Percentiles rank a stretch among this genome's conserved stretches.
phyloP scores from a whole-genome alignment of 257 asterid species.

The Linaria vulgaris region DNA sequence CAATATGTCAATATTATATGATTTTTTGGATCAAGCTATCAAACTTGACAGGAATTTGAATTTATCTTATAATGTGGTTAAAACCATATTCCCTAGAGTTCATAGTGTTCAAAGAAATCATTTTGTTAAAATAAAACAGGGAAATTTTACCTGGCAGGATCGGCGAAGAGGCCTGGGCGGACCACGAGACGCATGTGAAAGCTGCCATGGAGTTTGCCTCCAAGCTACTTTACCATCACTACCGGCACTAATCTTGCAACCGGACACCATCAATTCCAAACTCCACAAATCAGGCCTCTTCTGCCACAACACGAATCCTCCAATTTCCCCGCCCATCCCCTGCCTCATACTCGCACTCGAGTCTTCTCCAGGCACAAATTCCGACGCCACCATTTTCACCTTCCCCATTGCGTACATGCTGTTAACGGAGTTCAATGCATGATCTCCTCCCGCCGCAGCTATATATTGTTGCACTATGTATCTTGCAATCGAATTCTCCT shows the following conservation, averaged over 20 bases:
- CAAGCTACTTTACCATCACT: conserved; percentile 89
- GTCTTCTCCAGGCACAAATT: conserved; percentile 58
- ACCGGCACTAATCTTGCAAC: conserved; percentile 77
- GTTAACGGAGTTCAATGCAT: conserved; percentile 60
- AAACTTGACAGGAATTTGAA: too few species aligned
- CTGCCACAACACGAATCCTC: conserved; percentile 94
- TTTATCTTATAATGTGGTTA: too few species aligned
- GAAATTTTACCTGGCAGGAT: conserved; percentile 59
- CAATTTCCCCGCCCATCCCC: conserved; percentile 59
- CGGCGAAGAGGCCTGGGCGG: conserved; percentile 91
- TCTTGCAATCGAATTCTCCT: conserved; percentile 94
- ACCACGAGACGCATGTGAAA: conserved; percentile 84
- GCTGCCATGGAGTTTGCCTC: conserved; percentile 96
- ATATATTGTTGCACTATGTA: conserved; percentile 88
- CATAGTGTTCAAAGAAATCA: too few species aligned
- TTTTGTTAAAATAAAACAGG: background rate
- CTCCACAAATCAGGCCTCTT: conserved; percentile 84
- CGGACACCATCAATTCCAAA: conserved; percentile 73
- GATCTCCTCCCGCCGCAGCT: conserved; percentile 91
- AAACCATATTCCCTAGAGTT: too few species aligned
- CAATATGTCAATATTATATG: too few species aligned
- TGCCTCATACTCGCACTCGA: conserved; percentile 32
- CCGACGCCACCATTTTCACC: conserved; percentile 84
- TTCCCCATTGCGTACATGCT: conserved; percentile 94
- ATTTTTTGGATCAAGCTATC: too few species aligned